Evolutionary conservation across 2,329 filamentous ascomycete species (phyloP).

Genomic region (Trichoderma breve): DNA sequence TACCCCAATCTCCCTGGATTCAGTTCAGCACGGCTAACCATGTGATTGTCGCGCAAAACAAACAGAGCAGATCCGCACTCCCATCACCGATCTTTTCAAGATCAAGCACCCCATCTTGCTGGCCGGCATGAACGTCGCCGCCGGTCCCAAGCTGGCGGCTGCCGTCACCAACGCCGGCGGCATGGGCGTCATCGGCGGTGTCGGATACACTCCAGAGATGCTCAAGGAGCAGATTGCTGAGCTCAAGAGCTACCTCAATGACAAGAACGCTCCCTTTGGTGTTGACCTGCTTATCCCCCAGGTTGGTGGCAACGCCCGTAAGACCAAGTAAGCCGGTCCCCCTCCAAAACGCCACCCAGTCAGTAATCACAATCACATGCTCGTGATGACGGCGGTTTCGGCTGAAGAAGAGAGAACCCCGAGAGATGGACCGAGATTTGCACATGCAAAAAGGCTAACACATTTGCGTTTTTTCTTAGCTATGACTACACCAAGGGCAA

Average conservation of each 20-base stretch:
- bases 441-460: neutral
- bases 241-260: slow-evolving; percentile 80
- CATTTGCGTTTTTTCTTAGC: slow-evolving; percentile 47
- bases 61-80: slow-evolving; percentile 69
- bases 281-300: slow-evolving; percentile 92
- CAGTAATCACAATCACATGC: slow-evolving; percentile 29
- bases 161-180: slow-evolving; percentile 97
- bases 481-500: slow-evolving; percentile 99
- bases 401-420: neutral
- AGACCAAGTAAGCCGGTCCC: slow-evolving; percentile 68
- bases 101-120: slow-evolving; percentile 96
- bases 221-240: slow-evolving; percentile 91
- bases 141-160: slow-evolving; percentile 91
- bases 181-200: slow-evolving; percentile 92
- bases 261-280: slow-evolving; percentile 94
- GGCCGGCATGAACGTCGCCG: slow-evolving; percentile 98
- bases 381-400: neutral
- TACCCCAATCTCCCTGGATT: neutral
- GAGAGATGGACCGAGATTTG: neutral
- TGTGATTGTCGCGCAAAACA: neutral
- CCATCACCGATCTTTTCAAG: slow-evolving; percentile 91
- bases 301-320: slow-evolving; percentile 88
- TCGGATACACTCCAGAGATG: slow-evolving; percentile 97
- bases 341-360: neutral
- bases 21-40: neutral